Conservation (phyloP, 345 rosid species). For the Brassica napus region Da-Ae NC_063437.1:2669501-2670000, state of each 20-base stretch:
- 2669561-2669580: not conserved
- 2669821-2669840: conserved; percentile 95
- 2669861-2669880: conserved; percentile 2
- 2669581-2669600: conserved; percentile 88
- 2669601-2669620: conserved; percentile 87
- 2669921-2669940: conserved; percentile 19
- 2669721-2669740: conserved; percentile 18
- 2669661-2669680: conserved; percentile 98
- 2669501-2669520: not conserved
- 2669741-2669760: conserved; percentile 72
- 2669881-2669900: not conserved
- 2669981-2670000: conserved; percentile 90
- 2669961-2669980: conserved; percentile 73
- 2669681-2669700: conserved; percentile 23
- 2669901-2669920: conserved; percentile 8
- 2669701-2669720: not conserved
- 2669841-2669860: conserved; percentile 38
- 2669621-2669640: conserved; percentile 95
- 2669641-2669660: conserved; percentile 95
- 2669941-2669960: conserved; percentile 91
- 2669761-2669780: conserved; percentile 94
- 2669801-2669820: conserved; percentile 90
- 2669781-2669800: conserved; percentile 96
- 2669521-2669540: too few relatives aligned
- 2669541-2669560: too few relatives aligned